Evolutionary conservation across 306 rosid genomes (phyloP), one percentile per base, ranked within the genome.

Genomic region (Vachellia pachyceras): DNA sequence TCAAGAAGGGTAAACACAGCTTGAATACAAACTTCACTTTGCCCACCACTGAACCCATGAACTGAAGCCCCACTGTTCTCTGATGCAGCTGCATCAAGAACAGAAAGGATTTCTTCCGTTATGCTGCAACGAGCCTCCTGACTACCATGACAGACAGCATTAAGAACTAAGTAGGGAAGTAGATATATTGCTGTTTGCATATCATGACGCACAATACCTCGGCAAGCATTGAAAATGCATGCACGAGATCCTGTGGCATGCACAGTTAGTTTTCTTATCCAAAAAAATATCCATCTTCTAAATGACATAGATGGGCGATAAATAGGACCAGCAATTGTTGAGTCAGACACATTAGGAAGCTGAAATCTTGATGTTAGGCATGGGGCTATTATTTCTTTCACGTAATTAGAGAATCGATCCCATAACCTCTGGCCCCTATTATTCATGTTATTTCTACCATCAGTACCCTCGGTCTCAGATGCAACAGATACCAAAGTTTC

Each of bases 1-100:
- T 95, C 98, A 84, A 95, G 98, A 82, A 95, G 99, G 81, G 95
- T 93, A 87, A 95, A 95, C 81, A 95, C 97, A 8, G 99, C 91
- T 83, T 91, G 99, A 77, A 95, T 89, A 85, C 99, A 95, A 82
- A 95, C 98, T 87, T 95, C 96, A 88, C 86, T 93, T 80, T 95
- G 94, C 85, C 99, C 91, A 58, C 91, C 94, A 81, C 79, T 84
- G 75, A 82, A 84, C 73, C 97, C 94, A 71, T 89, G 89, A 83
- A 91, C 91, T 76, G 90, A 75, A 85, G 89, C 90, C 41, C 90
- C 98, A 79, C 93, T 90, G 79, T 84, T 89, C 84, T 93, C 97
- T 75, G 97, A 90, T 36, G 92, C 96, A 75, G 95, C 98, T 84
- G 91, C 94, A 70, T 90, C 90, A 61, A 95, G 99, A 87, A 95